These are phyloP conservation scores for Fusarium multiceps DNA, from an alignment of 2,329 filamentous ascomycete genomes.

Conservation along the genomic window DNA sequence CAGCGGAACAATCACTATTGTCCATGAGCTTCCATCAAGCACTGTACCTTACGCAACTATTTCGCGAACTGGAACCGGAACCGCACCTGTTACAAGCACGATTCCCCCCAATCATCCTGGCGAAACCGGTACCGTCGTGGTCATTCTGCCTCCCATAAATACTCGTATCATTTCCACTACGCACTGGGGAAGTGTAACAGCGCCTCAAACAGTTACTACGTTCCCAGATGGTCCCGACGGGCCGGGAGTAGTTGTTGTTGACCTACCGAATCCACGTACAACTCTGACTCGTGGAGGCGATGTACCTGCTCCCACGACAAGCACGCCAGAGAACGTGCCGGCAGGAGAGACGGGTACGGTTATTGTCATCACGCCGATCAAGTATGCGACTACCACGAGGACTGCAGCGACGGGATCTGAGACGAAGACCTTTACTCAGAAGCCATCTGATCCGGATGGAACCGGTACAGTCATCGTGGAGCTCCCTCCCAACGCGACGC, in stretches of 20 bases:
- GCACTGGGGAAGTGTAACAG: background rate
- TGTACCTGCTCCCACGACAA: background rate
- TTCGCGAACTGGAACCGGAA: background rate
- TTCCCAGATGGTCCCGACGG: background rate
- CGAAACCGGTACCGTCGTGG: background rate
- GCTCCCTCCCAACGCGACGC: background rate
- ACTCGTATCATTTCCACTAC: constrained; percentile 4
- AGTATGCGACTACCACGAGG: background rate
- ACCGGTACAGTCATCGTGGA: background rate
- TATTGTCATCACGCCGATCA: background rate
- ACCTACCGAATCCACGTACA: background rate
- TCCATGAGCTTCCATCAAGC: background rate
- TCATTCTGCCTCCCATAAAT: background rate
- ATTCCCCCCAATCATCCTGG: background rate
- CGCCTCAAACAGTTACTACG: background rate
- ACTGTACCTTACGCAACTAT: background rate
- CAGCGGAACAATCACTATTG: background rate
- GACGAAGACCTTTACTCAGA: background rate
- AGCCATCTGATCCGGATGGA: background rate
- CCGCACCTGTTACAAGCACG: background rate
- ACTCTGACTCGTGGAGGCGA: background rate
- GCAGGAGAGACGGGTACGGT: constrained; percentile 3
- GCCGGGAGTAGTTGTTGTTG: background rate
- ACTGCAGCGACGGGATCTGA: background rate
- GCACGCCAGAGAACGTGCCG: background rate